Evolutionary conservation across 164 flowering plant genomes (phyloP).

Genomic region (Annona squamosa): DNA sequence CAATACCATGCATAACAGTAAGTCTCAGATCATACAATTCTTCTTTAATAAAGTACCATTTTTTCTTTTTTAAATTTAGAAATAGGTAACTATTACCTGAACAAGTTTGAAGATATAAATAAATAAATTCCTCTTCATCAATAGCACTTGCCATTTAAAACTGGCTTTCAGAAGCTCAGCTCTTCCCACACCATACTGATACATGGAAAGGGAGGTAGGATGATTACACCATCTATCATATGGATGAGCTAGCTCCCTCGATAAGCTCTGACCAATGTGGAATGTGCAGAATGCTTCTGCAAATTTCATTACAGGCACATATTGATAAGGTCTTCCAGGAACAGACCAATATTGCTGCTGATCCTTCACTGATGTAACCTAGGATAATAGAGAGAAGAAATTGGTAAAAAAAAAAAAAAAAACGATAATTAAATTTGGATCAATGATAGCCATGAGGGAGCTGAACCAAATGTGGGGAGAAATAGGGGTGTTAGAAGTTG

Average conservation of each 20-base stretch:
- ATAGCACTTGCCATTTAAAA: constrained; percentile 73
- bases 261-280: constrained; percentile 50
- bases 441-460: neutral
- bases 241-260: constrained; percentile 54
- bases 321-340: constrained; percentile 51
- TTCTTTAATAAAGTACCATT: neutral
- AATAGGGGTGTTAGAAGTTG: neutral
- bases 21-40: neutral
- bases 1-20: neutral
- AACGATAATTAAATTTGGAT: neutral
- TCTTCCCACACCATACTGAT: constrained; percentile 61
- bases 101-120: constrained; percentile 81
- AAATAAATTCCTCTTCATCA: constrained; percentile 91
- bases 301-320: constrained; percentile 66
- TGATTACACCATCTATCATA: constrained; percentile 70
- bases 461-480: neutral
- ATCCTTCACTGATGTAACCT: constrained; percentile 92
- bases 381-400: neutral
- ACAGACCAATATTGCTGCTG: constrained; percentile 94
- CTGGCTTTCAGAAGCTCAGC: constrained; percentile 67
- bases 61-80: neutral
- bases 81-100: constrained; percentile 48
- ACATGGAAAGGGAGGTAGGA: constrained; percentile 84
- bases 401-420: neutral
- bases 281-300: constrained; percentile 72